Evolutionary conservation across 768 basidiomycete species (phyloP).

Genomic region (Boletus sp.): DNA sequence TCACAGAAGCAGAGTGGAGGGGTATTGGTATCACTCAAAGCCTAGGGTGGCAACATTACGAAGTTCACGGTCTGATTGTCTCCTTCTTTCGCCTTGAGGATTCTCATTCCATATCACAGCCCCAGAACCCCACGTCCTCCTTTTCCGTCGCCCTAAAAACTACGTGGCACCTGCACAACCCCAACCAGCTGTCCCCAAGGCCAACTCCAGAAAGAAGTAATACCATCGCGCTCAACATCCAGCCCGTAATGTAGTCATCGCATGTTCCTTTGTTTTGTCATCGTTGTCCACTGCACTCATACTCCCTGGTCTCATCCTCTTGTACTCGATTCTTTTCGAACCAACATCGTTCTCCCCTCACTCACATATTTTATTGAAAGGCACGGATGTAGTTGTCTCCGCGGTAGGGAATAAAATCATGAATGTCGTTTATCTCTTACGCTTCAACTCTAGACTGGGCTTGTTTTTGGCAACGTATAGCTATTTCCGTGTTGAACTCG

Average conservation of each 20-base stretch:
- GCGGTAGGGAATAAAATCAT: constrained; percentile 9
- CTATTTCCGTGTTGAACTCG: not conserved
- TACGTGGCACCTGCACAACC: constrained; percentile 55
- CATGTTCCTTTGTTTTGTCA: constrained; percentile 22
- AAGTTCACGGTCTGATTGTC: constrained; percentile 78
- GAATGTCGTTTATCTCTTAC: constrained; percentile 10
- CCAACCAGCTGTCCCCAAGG: constrained; percentile 35
- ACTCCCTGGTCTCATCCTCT: constrained; percentile 9
- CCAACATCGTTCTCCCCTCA: constrained; percentile 2
- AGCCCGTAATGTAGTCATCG: constrained; percentile 13
- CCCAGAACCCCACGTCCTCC: constrained; percentile 90
- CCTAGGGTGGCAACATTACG: constrained; percentile 96
- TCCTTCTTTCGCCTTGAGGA: not conserved
- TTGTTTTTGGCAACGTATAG: not conserved
- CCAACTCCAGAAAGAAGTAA: constrained; percentile 46
- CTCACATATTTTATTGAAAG: constrained; percentile 8
- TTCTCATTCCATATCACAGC: constrained; percentile 43
- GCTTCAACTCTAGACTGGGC: constrained; percentile 5
- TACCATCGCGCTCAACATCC: constrained; percentile 3
- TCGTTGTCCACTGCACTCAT: constrained; percentile 22
- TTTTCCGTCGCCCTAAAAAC: constrained; percentile 82
- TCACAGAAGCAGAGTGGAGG: constrained; percentile 91
- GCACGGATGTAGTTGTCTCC: constrained; percentile 7
- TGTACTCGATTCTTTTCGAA: constrained; percentile 10
- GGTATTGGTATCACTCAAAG: constrained; percentile 96